Conservation (phyloP, 768 basidiomycete species). For the Cystofilobasidium macerans region DNA sequence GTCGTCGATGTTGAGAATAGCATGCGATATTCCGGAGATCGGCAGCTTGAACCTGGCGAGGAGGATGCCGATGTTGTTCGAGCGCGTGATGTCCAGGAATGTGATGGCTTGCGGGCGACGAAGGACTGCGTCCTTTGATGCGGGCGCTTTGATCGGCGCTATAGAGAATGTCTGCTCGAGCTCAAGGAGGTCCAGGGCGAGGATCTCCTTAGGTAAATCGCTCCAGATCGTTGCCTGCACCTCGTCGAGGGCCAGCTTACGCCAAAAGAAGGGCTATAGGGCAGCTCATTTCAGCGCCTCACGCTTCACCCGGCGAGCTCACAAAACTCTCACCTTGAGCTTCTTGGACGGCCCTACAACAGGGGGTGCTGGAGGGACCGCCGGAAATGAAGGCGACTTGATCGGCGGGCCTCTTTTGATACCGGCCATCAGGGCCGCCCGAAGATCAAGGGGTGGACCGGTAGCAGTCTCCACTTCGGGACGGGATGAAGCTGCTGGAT, state of each 20-base stretch:
- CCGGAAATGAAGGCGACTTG: not conserved
- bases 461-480: too few relatives aligned
- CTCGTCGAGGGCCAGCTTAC: conserved; percentile 50
- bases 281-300: not conserved
- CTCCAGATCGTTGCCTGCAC: conserved; percentile 58
- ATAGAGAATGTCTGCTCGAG: conserved; percentile 56
- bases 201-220: conserved; percentile 41
- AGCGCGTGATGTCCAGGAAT: conserved; percentile 62
- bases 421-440: conserved; percentile 13
- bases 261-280: conserved; percentile 75
- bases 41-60: conserved; percentile 60
- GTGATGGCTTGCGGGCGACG: conserved; percentile 13
- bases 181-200: conserved; percentile 54
- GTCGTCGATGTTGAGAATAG: conserved; percentile 64
- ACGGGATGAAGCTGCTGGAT: not conserved
- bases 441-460: not conserved
- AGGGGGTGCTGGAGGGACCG: not conserved
- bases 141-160: conserved; percentile 47
- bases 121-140: conserved; percentile 46
- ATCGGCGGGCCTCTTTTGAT: not conserved
- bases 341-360: conserved; percentile 22
- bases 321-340: conserved; percentile 26
- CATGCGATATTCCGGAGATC: conserved; percentile 55
- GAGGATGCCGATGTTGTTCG: conserved; percentile 85
- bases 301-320: not conserved